Evolutionary conservation across 192 early-diverging fungal species (phyloP).

Genomic region (Linnemannia hyalina): DNA sequence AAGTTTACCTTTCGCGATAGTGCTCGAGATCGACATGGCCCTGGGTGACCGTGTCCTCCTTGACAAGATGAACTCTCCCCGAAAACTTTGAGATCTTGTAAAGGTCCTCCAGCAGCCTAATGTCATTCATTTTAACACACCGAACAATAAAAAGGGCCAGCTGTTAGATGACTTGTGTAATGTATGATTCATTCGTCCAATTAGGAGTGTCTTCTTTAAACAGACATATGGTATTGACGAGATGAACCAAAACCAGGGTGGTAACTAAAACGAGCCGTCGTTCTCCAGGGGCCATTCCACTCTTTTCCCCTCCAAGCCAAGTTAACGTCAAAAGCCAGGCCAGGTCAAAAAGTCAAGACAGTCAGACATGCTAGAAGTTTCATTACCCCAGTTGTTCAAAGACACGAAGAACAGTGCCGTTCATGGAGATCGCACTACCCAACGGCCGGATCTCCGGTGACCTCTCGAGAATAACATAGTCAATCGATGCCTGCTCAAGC

Average conservation of each 20-base stretch:
- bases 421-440: conserved; percentile 49
- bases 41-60: conserved; percentile 31
- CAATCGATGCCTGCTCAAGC: conserved; percentile 49
- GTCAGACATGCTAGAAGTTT: background rate
- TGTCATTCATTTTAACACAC: background rate
- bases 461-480: conserved; percentile 52
- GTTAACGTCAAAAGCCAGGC: background rate
- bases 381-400: conserved; percentile 58
- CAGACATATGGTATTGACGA: background rate
- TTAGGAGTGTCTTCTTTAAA: background rate
- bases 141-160: background rate
- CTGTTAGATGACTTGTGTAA: background rate
- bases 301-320: background rate
- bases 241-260: background rate
- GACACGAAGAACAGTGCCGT: conserved; percentile 44
- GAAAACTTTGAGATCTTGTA: conserved; percentile 39
- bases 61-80: conserved; percentile 37
- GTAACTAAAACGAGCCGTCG: background rate
- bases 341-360: background rate
- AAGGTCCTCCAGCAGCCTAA: conserved; percentile 39
- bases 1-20: conserved; percentile 35
- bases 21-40: conserved; percentile 45
- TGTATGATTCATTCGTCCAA: background rate
- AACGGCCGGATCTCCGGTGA: conserved; percentile 35
- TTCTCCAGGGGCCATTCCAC: background rate